Base-by-base conservation (phyloP, 192 early-diverging fungal genomes). In the Pilaira anomala region DNA sequence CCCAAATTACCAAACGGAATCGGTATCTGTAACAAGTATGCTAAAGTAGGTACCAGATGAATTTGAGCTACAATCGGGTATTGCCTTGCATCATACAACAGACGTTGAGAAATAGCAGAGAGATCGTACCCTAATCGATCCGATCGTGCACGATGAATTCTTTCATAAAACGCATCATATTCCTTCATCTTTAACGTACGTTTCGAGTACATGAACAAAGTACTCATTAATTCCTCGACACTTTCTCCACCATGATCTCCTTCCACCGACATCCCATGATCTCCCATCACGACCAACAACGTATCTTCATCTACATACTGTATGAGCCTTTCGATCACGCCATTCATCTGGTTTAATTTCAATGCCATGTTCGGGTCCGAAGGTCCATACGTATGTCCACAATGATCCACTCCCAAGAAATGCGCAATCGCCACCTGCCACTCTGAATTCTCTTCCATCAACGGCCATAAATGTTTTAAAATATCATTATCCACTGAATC, bases 201-300 rank as follows among this genome's bases (percentile, higher is more conserved):
- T 11, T 73, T 60, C 30, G 88, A 85, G 74, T 95, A 96, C 3
- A 96, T 65, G 59, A 95, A 92, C 48, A 98, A 66, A 8, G 80
- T 91, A 7, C 93, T 90, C 69, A 92, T 87, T 26, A 97, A 73
- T 65, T 99, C 97, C 53, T 89, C 83, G 46, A 88, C 85, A 67
- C 88, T 92, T 60, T 99, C 97, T 21, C 97, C 97, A 14, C 97
- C 97, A 57, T 99, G 97, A 70, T 99, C 94, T 12, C 97, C 97
- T 71, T 93, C 90, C 8, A 73, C 62, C 41, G 93, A 92, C 97
- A 98, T 98, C 7, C 97, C 97, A 63, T 99, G 97, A 71, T 99
- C 97, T 29, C 97, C 97, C 77, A 97, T 85, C 19, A 99, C 87
- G 14, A 94, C 77, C 8, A 97, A 78, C 11, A 93, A 72, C 0